Evolutionary conservation across 2,329 filamentous ascomycete genomes (phyloP).

Genomic region (Hypomyces perniciosus): DNA sequence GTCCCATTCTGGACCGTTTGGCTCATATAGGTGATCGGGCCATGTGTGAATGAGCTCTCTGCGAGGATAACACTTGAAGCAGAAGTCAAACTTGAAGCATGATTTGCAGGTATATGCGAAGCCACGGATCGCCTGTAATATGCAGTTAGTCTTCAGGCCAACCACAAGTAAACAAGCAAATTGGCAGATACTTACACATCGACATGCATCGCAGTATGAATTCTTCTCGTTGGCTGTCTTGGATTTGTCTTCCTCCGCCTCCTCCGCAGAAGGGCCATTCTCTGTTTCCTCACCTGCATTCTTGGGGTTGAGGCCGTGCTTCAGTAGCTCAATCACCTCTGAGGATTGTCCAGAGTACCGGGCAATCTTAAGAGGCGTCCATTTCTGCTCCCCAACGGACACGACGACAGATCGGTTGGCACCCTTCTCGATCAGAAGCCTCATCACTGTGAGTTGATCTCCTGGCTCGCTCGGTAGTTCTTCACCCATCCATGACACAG

Average conservation of each 20-base stretch:
- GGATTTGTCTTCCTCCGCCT: conserved; percentile 5
- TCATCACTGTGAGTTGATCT: conserved; percentile 11
- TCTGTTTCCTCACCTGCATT: conserved; percentile 1
- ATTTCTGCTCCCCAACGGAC: conserved; percentile 1
- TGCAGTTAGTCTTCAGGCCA: background rate
- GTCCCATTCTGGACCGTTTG: conserved; percentile 9
- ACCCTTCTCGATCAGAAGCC: conserved; percentile 11
- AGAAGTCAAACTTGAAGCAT: conserved; percentile 7
- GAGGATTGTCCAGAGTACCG: conserved; percentile 2
- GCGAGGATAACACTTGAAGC: conserved; percentile 10
- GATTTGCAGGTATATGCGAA: conserved; percentile 6
- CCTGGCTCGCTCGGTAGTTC: conserved; percentile 1
- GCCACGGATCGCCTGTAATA: conserved; percentile 5
- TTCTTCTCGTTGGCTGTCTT: background rate
- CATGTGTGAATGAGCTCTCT: conserved; percentile 1
- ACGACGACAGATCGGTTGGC: conserved; percentile 1
- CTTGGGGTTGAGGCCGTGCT: conserved; percentile 3
- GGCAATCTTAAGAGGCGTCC: conserved; percentile 11
- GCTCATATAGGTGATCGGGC: conserved; percentile 3
- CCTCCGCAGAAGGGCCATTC: background rate
- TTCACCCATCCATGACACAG: background rate
- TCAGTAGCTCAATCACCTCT: conserved; percentile 8
- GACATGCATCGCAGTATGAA: conserved; percentile 9
- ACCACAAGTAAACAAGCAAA: background rate
- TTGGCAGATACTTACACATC: conserved; percentile 6